Percentiles rank a stretch among this genome's conserved stretches.
phyloP scores from a whole-genome alignment of 2,329 filamentous ascomycete genomes.

The Dactylonectria estremocensis region DNA sequence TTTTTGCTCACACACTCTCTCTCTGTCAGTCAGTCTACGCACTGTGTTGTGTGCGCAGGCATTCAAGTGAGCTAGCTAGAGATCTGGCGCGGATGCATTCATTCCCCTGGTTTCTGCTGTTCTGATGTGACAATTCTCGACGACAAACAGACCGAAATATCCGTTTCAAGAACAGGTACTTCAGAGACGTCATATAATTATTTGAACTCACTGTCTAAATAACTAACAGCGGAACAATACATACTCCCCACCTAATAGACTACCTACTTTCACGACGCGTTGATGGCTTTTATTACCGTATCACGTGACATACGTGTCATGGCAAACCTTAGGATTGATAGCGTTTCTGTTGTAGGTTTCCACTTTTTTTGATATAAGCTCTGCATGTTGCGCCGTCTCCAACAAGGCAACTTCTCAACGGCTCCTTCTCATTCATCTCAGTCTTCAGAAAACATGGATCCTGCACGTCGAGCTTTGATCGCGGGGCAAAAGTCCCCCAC shows the following conservation, averaged over 20 bases:
- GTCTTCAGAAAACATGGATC: conserved; percentile 62
- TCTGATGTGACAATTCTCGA: too few species aligned
- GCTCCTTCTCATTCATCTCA: background rate
- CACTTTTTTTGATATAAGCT: conserved; percentile 19
- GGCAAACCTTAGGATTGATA: background rate
- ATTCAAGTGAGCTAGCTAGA: too few species aligned
- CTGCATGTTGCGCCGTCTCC: background rate
- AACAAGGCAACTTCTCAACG: conserved; percentile 7
- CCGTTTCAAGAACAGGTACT: too few species aligned
- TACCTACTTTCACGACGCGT: background rate
- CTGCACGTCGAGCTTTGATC: conserved; percentile 69
- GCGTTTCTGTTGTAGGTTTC: conserved; percentile 5
- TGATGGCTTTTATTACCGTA: background rate
- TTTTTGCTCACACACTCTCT: background rate
- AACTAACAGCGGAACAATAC: background rate
- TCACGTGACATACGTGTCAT: background rate
- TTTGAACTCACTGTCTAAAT: too few species aligned
- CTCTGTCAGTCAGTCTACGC: too few species aligned
- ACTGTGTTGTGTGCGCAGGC: too few species aligned
- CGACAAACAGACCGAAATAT: too few species aligned
- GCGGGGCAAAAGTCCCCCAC: conserved; percentile 60
- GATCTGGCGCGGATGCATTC: too few species aligned
- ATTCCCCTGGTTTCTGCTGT: too few species aligned
- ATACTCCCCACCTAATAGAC: background rate
- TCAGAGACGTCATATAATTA: too few species aligned